A percentile compares a stretch with the other conserved stretches of the same genome.
phyloP scores from a whole-genome alignment of 805 yeast genomes.

The Kodamaea hsintzibuensis region DNA sequence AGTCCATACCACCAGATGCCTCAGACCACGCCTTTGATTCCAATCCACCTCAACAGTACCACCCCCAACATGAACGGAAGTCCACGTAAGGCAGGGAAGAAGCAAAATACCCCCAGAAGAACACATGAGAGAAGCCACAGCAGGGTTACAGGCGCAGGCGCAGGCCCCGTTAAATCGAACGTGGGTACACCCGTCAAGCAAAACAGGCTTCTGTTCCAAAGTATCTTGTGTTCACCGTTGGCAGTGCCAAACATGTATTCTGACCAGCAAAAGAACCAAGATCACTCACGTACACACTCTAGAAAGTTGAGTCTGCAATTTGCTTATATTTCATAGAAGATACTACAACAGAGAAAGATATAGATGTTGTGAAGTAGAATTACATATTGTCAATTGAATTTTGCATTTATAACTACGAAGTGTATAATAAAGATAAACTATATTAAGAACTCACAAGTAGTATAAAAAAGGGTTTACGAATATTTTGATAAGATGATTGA shows the following conservation, averaged over 20 bases:
- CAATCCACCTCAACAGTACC: conserved; percentile 9
- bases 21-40: conserved; percentile 9
- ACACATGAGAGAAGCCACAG: conserved; percentile 1
- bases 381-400: too few relatives aligned
- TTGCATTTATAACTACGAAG: not conserved
- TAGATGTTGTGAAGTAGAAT: not conserved
- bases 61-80: not conserved
- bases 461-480: too few relatives aligned
- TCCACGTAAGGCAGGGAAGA: conserved; percentile 5
- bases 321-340: conserved; percentile 6
- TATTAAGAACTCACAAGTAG: too few relatives aligned
- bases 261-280: not conserved
- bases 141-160: conserved; percentile 1
- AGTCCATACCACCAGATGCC: not conserved
- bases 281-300: not conserved
- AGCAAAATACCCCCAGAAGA: conserved; percentile 1
- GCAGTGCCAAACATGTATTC: not conserved
- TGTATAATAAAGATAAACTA: too few relatives aligned
- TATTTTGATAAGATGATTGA: too few relatives aligned
- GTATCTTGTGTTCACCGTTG: conserved; percentile 3
- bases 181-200: conserved; percentile 5
- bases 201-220: conserved; percentile 5
- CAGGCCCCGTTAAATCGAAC: not conserved
- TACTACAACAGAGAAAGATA: not conserved
- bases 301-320: conserved; percentile 6